phyloP scores from a whole-genome alignment of 1,284 basidiomycete species.

The Mixia osmundae region DNA sequence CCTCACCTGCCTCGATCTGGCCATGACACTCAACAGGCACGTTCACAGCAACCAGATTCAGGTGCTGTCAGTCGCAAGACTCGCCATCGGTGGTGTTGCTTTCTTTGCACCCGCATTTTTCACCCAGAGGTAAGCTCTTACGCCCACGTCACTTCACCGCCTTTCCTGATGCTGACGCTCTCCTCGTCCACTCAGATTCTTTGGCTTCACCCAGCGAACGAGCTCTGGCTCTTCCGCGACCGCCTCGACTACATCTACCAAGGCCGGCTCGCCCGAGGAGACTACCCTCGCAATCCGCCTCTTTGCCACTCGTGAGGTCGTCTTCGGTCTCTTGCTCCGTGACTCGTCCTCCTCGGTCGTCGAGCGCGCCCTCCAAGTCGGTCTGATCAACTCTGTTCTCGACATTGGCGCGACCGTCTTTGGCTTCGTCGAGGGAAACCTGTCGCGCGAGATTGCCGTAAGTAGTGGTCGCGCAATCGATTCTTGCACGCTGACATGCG shows the following conservation, averaged over 20 bases:
- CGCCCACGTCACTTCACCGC: neutral
- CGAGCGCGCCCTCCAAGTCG: slow-evolving; percentile 12
- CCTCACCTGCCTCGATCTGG: no score
- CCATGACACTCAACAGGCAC: no score
- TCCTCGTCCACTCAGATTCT: neutral
- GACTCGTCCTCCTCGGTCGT: slow-evolving; percentile 15
- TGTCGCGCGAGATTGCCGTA: slow-evolving; percentile 12
- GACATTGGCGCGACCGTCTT: slow-evolving; percentile 8
- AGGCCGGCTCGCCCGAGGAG: neutral
- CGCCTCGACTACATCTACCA: slow-evolving; percentile 1
- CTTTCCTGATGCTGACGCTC: neutral
- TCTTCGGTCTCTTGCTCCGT: slow-evolving; percentile 13
- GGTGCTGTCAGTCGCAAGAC: neutral
- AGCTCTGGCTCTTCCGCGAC: neutral
- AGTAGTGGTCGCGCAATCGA: no score
- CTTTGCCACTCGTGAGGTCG: slow-evolving; percentile 12
- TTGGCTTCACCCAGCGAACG: neutral
- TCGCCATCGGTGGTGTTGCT: neutral
- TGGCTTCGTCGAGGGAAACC: slow-evolving; percentile 14
- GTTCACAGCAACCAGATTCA: neutral
- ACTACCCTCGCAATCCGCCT: slow-evolving; percentile 7
- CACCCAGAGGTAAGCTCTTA: neutral
- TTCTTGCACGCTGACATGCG: no score
- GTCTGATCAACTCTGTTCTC: slow-evolving; percentile 3
- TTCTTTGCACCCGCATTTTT: neutral